Evolutionary conservation across 805 yeast species (phyloP).

Genomic region (Lipomyces mesembrius): DNA sequence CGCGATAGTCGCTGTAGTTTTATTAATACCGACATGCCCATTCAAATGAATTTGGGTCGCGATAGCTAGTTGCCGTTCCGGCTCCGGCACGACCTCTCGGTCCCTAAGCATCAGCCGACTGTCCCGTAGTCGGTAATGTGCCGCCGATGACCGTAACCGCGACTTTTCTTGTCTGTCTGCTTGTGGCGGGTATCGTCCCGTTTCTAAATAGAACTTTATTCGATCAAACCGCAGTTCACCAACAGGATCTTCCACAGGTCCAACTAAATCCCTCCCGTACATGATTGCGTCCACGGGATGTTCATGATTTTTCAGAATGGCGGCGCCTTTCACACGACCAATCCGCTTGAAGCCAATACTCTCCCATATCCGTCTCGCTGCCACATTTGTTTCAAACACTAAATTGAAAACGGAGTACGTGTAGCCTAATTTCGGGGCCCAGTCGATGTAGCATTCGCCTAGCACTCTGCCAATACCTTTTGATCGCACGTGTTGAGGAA

Average conservation of each 20-base stretch:
- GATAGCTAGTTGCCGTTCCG: constrained; percentile 72
- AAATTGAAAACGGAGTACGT: constrained; percentile 82
- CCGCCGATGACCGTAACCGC: constrained; percentile 76
- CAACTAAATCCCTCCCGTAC: constrained; percentile 79
- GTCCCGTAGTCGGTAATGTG: constrained; percentile 66
- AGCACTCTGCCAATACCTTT: constrained; percentile 88
- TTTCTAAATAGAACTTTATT: constrained; percentile 73
- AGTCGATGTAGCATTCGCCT: constrained; percentile 80
- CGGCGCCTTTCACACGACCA: constrained; percentile 86
- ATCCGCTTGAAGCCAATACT: constrained; percentile 73
- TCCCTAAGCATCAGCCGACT: constrained; percentile 79
- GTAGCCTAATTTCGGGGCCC: constrained; percentile 91
- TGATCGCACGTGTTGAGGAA: constrained; percentile 89
- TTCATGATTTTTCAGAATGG: constrained; percentile 81
- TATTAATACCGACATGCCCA: constrained; percentile 86
- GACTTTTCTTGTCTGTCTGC: constrained; percentile 85
- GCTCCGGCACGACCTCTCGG: constrained; percentile 80
- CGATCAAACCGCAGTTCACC: constrained; percentile 70
- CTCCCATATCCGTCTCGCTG: constrained; percentile 81
- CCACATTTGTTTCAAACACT: constrained; percentile 84
- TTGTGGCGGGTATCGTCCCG: constrained; percentile 84
- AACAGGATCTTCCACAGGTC: constrained; percentile 54
- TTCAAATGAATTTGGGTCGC: constrained; percentile 70
- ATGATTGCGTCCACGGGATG: constrained; percentile 84
- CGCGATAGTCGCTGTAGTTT: constrained; percentile 75